Base-by-base conservation (phyloP, 805 yeast species). In the Yamadazyma akitaensis region DNA sequence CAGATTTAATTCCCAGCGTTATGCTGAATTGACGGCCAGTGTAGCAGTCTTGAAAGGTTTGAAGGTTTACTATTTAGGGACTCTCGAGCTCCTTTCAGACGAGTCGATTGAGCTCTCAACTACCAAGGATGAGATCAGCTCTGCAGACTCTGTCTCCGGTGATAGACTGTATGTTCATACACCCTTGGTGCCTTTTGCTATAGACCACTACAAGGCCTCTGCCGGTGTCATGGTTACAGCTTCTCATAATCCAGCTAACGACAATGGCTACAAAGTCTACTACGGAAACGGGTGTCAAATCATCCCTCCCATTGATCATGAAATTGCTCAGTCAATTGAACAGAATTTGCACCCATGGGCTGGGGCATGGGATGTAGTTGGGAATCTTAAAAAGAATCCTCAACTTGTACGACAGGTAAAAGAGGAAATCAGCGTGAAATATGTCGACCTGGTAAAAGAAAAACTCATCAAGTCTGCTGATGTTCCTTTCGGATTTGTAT, bases 171-270 rank as follows among this genome's bases (percentile, higher is more conserved):
- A 47, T 35, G 84, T 79, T 1, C 96, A 90, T 49, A 92, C 99
- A 0, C 99, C 99, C 1, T 65, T 89, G 62, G 97, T 92, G 1
- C 98, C 99, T 1, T 92, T 87, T 64, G 81, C 86, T 0, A 84
- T 92, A 21, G 88, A 86, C 51, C 57, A 69, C 25, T 74, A 67
- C 46, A 53, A 65, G 0, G 87, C 96, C 0, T 71, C 84, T 0
- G 88, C 83, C 42, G 99, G 98, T 18, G 85, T 92, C 1, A 91
- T 91, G 97, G 80, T 91, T 25, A 89, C 96, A 0, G 96, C 96
- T 1, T 85, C 94, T 43, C 96, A 88, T 59, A 86, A 86, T 60
- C 92, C 94, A 1, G 85, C 85, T 30, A 70, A 78, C 61, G 97
- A 90, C 61, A 91, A 91, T 59, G 98, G 98, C 0, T 92, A 88